Evolutionary conservation across 2,329 filamentous ascomycete species (phyloP).

Genomic region (Dactylellina drechsleri): DNA sequence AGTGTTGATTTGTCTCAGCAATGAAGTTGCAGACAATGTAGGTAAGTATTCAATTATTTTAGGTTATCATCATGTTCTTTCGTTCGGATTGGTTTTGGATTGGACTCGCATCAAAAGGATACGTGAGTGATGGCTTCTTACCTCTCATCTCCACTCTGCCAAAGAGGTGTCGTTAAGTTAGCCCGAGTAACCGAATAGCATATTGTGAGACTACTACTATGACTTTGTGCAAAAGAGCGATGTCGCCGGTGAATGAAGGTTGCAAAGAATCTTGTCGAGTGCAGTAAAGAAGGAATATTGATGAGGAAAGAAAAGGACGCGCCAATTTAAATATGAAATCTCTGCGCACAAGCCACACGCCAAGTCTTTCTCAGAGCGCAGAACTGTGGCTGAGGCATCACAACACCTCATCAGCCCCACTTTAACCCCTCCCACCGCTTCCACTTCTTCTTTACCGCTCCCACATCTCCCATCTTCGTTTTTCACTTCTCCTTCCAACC

Average conservation of each 20-base stretch:
- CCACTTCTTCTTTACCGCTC: conserved; percentile 24
- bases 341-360: conserved; percentile 39
- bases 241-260: background rate
- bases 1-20: conserved; percentile 51
- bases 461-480: conserved; percentile 10
- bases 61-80: conserved; percentile 53
- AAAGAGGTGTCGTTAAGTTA: too few species aligned
- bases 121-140: too few species aligned
- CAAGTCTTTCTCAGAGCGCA: background rate
- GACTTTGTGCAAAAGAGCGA: background rate
- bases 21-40: conserved; percentile 55
- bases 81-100: background rate
- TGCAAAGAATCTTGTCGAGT: background rate
- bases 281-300: background rate
- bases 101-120: too few species aligned
- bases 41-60: conserved; percentile 54
- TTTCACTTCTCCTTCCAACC: conserved; percentile 1
- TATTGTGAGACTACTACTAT: too few species aligned
- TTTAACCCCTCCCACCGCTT: background rate
- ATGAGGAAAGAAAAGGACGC: conserved; percentile 12
- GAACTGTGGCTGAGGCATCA: conserved; percentile 26
- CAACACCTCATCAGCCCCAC: conserved; percentile 39
- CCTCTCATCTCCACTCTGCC: too few species aligned
- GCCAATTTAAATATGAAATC: conserved; percentile 45
- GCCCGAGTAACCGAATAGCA: too few species aligned